These are phyloP conservation scores for Nematodospora anomalae DNA, from an alignment of 1,139 yeast genomes.

Conservation along the genomic window DNA sequence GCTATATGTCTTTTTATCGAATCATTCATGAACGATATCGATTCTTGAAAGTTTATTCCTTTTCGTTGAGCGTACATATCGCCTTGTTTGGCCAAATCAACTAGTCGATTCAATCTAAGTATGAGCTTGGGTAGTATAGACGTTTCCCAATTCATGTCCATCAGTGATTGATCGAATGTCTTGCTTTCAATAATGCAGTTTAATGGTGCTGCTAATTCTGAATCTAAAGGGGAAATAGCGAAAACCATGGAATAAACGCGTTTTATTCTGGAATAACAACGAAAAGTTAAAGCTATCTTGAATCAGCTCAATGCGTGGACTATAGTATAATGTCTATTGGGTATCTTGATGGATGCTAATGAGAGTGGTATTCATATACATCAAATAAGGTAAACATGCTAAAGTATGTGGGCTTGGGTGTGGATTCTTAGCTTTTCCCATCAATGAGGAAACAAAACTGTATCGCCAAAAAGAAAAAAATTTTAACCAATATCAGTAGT, in stretches of 20 bases:
- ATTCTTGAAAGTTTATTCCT: slow-evolving; percentile 4
- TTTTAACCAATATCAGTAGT: slow-evolving; percentile 1
- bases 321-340: too few relatives aligned
- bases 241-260: slow-evolving; percentile 1
- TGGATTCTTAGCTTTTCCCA: too few relatives aligned
- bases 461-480: slow-evolving; percentile 10
- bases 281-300: too few relatives aligned
- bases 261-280: too few relatives aligned
- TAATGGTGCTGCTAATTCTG: slow-evolving; percentile 10
- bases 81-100: slow-evolving; percentile 13
- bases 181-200: slow-evolving; percentile 8
- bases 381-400: too few relatives aligned
- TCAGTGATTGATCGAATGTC: slow-evolving; percentile 6
- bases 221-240: slow-evolving; percentile 12
- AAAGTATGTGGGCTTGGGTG: too few relatives aligned
- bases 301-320: too few relatives aligned
- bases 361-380: too few relatives aligned
- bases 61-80: slow-evolving; percentile 19
- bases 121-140: slow-evolving; percentile 13
- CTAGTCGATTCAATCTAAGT: slow-evolving; percentile 12
- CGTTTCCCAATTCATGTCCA: slow-evolving; percentile 12
- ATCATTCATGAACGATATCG: slow-evolving; percentile 5
- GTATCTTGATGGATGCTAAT: too few relatives aligned
- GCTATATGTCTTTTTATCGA: slow-evolving; percentile 19
- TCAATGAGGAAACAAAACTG: too few relatives aligned